Base-by-base conservation (phyloP, 306 rosid species). In the Lathyrus sativus region DNA sequence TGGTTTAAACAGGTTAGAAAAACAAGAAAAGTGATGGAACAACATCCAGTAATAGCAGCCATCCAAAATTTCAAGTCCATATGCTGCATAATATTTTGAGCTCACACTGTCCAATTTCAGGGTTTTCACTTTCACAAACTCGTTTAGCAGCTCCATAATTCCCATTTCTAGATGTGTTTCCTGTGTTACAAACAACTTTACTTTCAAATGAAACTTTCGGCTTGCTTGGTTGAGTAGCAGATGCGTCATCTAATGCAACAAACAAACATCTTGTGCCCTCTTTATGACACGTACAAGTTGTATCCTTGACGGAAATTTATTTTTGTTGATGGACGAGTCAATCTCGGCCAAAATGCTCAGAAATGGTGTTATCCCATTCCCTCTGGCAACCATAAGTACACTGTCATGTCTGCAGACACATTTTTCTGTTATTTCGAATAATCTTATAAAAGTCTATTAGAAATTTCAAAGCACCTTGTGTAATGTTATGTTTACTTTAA, bases 291-390 rank as follows among this genome's bases (percentile, higher is more conserved):
- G 86, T 62, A 93, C 76, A 11, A 90, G 95, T 9, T 88, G 84
- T 22, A 88, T 73, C 73, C 80, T 80, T 3, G 84, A 73, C 9
- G 89, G 90, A 73, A 77, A 44, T 66, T 75, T 35, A 26, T 58
- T 64, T 56, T 51, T 68, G 70, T 72, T 46, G 45, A 72, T 65
- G 63, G 76, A 58, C 14, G 90, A 82, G 72, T 78, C 74, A 56
- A 78, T 73, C 78, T 93, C 97, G 38, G 83, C 84, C 74, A 93
- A 72, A 77, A 90, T 81, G 85, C 98, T 93, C 62, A 86, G 84
- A 83, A 88, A 82, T 45, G 97, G 95, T 69, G 98, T 86, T 77
- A 93, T 71, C 61, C 96, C 98, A 62, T 89, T 88, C 73, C 97
- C 98, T 62, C 98, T 96, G 4, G 95, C 96, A 59, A 93, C 72